phyloP scores from a whole-genome alignment of 106 monocot genomes.

The Dendrobium chrysotoxum region DNA sequence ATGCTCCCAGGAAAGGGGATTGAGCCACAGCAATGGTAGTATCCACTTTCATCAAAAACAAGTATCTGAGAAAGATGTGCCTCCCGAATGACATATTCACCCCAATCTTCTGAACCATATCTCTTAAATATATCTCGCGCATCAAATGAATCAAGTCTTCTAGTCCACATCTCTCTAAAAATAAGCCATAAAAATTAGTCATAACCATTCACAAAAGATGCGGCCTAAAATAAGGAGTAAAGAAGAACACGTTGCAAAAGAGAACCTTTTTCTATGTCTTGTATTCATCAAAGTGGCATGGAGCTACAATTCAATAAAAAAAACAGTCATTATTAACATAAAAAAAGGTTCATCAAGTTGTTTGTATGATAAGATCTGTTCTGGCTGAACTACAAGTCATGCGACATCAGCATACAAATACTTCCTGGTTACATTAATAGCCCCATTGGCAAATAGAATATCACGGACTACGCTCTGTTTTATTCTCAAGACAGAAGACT shows the following conservation, averaged over 20 bases:
- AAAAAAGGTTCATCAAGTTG: not conserved
- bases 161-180: conserved; percentile 33
- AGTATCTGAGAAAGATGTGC: conserved; percentile 87
- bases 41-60: conserved; percentile 60
- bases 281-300: conserved; percentile 92
- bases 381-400: not conserved
- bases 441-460: too few species aligned
- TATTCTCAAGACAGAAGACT: too few species aligned
- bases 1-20: conserved; percentile 35
- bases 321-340: not conserved
- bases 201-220: not conserved
- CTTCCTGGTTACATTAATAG: too few species aligned
- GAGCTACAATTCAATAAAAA: conserved; percentile 41
- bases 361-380: not conserved
- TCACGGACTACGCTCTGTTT: too few species aligned
- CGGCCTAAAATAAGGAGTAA: not conserved
- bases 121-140: conserved; percentile 60
- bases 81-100: conserved; percentile 64
- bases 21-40: conserved; percentile 85
- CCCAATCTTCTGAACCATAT: conserved; percentile 78
- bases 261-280: conserved; percentile 67
- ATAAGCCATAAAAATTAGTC: not conserved
- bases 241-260: not conserved
- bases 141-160: conserved; percentile 56
- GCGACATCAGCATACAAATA: too few species aligned